A percentile compares a stretch with the other conserved stretches of the same genome.
These are phyloP conservation scores for Fusarium euwallaceae DNA, from an alignment of 2,329 filamentous ascomycete genomes.

Conservation along the genomic window DNA sequence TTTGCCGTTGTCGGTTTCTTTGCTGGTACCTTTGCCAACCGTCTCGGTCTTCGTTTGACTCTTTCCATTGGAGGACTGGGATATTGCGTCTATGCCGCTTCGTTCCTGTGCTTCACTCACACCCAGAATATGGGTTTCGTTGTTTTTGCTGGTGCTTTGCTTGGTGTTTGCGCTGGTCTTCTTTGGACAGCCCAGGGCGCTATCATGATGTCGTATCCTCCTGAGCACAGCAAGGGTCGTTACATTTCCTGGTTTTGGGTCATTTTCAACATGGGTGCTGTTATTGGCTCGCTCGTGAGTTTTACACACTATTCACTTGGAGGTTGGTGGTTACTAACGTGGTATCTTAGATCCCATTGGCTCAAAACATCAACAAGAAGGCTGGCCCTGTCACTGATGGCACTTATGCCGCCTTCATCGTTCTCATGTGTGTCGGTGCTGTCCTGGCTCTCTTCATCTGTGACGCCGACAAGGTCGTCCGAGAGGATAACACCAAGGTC, in stretches of 20 bases:
- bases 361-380: constrained; percentile 75
- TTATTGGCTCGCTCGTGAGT: constrained; percentile 79
- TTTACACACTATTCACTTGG: background rate
- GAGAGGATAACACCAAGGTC: constrained; percentile 55
- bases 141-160: constrained; percentile 80
- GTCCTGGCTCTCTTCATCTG: constrained; percentile 61
- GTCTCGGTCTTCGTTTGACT: constrained; percentile 76
- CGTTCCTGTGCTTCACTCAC: constrained; percentile 79
- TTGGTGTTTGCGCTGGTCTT: constrained; percentile 83
- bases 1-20: constrained; percentile 78
- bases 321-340: constrained; percentile 6
- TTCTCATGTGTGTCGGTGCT: constrained; percentile 65
- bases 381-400: constrained; percentile 60
- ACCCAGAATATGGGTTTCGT: constrained; percentile 77
- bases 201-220: constrained; percentile 91
- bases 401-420: constrained; percentile 64
- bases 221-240: constrained; percentile 83
- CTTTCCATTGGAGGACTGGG: constrained; percentile 80
- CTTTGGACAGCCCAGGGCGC: constrained; percentile 87
- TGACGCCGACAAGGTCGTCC: constrained; percentile 57
- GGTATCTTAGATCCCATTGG: constrained; percentile 71
- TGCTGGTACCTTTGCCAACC: constrained; percentile 83
- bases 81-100: constrained; percentile 80
- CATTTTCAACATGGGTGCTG: constrained; percentile 92
- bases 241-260: constrained; percentile 96